These are phyloP conservation scores for Schizophyllum commune DNA, from an alignment of 1,284 basidiomycete species.

Conservation along the genomic window DNA sequence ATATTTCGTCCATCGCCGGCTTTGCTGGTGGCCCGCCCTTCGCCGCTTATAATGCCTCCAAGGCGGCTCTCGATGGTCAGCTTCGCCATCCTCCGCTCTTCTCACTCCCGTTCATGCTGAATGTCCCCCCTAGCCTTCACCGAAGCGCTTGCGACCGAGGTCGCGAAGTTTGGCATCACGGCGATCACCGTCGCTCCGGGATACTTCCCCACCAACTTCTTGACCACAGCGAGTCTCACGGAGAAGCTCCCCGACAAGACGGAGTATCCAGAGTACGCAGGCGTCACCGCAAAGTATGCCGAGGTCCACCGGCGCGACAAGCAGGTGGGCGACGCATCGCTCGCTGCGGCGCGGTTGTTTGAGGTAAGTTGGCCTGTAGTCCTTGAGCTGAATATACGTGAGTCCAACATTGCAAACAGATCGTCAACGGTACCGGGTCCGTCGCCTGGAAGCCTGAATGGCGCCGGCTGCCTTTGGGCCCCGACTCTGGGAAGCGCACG, in stretches of 20 bases:
- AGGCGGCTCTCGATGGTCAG: constrained; percentile 20
- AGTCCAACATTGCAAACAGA: too few relatives aligned
- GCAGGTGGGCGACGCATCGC: constrained; percentile 15
- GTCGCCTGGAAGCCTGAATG: constrained; percentile 11
- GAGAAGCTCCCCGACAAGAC: constrained; percentile 1
- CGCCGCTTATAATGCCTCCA: constrained; percentile 19
- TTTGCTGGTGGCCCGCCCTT: constrained; percentile 11
- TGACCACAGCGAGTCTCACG: constrained; percentile 9
- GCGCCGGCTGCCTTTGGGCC: constrained; percentile 15
- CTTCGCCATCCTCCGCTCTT: not conserved
- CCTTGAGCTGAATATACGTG: too few relatives aligned
- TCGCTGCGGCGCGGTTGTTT: constrained; percentile 16
- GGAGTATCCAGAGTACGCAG: constrained; percentile 13
- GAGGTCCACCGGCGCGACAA: constrained; percentile 7
- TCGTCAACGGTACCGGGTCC: constrained; percentile 13
- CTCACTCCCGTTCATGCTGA: not conserved
- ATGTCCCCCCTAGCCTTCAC: constrained; percentile 13
- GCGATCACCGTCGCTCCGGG: constrained; percentile 21
- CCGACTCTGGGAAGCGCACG: constrained; percentile 15
- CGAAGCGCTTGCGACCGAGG: constrained; percentile 20
- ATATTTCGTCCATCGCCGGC: constrained; percentile 17
- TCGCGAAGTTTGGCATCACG: constrained; percentile 20
- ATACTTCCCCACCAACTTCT: constrained; percentile 23
- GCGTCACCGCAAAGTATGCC: constrained; percentile 14
- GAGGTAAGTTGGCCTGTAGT: constrained; percentile 6